Conservation (phyloP, 441 rosid genomes). For the Adansonia madagascariensis region DNA sequence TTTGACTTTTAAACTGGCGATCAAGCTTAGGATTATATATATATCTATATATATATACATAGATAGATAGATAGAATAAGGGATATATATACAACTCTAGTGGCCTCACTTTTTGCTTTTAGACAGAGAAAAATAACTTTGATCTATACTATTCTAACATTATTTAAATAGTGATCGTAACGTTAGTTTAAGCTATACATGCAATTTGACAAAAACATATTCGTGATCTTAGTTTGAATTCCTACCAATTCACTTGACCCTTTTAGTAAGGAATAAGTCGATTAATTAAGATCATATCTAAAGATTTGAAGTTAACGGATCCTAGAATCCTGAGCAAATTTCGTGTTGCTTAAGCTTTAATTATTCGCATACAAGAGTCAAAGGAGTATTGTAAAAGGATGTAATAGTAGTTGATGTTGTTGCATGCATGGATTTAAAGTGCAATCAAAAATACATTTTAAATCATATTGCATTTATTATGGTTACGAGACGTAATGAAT, state of each 20-base stretch:
- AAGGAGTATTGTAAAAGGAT: background rate
- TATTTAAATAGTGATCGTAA: no score
- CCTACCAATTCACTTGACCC: conserved; percentile 25
- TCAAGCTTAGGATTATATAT: background rate
- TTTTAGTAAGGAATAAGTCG: conserved; percentile 27
- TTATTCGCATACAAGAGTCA: background rate
- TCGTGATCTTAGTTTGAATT: no score
- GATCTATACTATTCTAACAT: no score
- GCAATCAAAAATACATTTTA: no score
- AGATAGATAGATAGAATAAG: background rate
- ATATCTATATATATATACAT: no score
- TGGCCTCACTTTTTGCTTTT: background rate
- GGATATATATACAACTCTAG: background rate
- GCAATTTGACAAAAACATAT: no score
- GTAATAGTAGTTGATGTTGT: background rate
- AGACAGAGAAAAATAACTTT: no score
- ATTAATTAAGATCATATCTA: background rate
- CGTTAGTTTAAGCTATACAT: no score
- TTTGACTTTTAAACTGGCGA: background rate
- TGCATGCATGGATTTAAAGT: no score
- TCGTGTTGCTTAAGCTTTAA: conserved; percentile 1
- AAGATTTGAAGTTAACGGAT: background rate
- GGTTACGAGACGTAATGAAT: no score
- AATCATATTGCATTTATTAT: no score
- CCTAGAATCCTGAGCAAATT: background rate